Conservation (phyloP, 2,329 filamentous ascomycete species). For the Neofusicoccum laricinum region DNA sequence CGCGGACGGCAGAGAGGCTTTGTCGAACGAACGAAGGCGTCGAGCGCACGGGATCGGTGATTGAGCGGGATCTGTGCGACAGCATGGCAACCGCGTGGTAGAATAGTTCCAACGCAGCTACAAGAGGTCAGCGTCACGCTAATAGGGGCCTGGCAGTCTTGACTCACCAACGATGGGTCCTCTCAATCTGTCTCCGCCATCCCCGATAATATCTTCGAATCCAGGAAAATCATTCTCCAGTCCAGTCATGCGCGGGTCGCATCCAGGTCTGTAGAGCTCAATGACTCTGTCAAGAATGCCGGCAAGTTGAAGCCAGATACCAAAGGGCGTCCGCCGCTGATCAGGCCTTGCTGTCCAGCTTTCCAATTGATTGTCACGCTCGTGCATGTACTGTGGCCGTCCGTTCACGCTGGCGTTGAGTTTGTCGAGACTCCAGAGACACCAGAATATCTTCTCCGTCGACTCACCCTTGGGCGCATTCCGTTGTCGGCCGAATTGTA, state of each 20-base stretch:
- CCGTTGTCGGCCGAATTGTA: constrained; percentile 40
- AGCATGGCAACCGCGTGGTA: constrained; percentile 58
- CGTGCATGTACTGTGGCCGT: constrained; percentile 47
- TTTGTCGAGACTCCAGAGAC: constrained; percentile 49
- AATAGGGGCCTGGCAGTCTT: neutral
- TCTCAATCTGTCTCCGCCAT: constrained; percentile 37
- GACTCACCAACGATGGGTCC: constrained; percentile 35
- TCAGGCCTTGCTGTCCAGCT: constrained; percentile 41
- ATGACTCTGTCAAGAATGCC: constrained; percentile 48
- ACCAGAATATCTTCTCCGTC: constrained; percentile 49
- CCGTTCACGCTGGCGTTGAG: constrained; percentile 48
- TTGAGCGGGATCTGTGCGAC: constrained; percentile 50
- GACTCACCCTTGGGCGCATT: constrained; percentile 35
- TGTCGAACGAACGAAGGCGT: constrained; percentile 54
- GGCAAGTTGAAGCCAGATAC: constrained; percentile 46
- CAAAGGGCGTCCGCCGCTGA: constrained; percentile 45
- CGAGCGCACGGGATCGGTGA: constrained; percentile 44
- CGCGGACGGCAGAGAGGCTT: constrained; percentile 54
- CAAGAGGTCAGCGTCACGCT: neutral
- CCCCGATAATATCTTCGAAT: constrained; percentile 44
- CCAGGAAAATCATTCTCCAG: constrained; percentile 48
- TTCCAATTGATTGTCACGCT: constrained; percentile 45
- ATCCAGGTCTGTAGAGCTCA: constrained; percentile 45
- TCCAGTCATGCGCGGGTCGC: constrained; percentile 40
- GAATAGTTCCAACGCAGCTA: constrained; percentile 47